Conservation (phyloP, 345 rosid genomes). For the Erucastrum elatum region DNA sequence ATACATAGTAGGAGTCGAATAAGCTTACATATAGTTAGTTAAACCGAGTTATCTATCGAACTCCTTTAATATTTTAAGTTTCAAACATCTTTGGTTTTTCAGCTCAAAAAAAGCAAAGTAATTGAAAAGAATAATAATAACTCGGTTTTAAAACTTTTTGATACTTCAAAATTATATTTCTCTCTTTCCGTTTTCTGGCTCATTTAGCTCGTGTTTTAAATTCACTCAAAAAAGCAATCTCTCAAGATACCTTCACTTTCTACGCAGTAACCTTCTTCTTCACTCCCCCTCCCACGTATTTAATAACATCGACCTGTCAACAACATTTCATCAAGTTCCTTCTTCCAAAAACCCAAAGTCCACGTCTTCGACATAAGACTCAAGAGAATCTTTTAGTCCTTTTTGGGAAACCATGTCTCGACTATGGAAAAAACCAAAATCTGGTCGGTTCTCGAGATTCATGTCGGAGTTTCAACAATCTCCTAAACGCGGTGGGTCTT, state of each 20-base stretch:
- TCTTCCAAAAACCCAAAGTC: conserved; percentile 12
- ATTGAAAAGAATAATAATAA: background rate
- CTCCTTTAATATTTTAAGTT: background rate
- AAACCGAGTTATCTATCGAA: background rate
- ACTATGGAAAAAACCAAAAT: conserved; percentile 56
- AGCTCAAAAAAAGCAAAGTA: background rate
- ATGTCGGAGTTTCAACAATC: conserved; percentile 68
- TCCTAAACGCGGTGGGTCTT: conserved; percentile 39
- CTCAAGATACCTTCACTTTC: conserved; percentile 22
- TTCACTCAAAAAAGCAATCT: conserved; percentile 1
- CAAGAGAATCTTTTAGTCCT: background rate
- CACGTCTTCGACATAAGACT: background rate
- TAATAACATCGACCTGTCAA: conserved; percentile 19
- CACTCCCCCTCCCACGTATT: conserved; percentile 8
- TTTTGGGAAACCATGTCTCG: conserved; percentile 50
- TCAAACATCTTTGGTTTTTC: background rate
- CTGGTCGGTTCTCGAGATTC: conserved; percentile 55
- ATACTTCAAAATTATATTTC: background rate
- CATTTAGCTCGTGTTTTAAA: conserved; percentile 35
- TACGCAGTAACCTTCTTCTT: conserved; percentile 16
- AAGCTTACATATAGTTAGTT: background rate
- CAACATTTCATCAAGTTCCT: conserved; percentile 4
- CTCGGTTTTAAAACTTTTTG: background rate
- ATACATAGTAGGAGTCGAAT: background rate
- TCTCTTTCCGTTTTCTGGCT: conserved; percentile 22